Conservation (phyloP, 164 flowering plant genomes). For the Annona squamosa region DNA sequence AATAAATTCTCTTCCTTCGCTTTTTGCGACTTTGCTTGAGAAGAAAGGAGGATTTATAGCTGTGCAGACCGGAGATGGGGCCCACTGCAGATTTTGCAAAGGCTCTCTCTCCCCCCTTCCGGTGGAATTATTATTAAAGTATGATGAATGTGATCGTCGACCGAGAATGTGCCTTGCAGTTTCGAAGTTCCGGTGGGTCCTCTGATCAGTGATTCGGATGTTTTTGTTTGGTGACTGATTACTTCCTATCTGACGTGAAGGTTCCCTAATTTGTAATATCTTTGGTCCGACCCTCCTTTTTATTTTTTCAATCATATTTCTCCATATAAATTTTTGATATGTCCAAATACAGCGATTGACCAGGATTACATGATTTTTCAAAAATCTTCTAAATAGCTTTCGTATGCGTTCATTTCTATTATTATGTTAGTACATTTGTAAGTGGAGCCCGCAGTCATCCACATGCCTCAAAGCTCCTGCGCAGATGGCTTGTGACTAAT, state of each 20-base stretch:
- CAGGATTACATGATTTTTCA: too few relatives aligned
- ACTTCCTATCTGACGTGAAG: background rate
- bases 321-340: too few relatives aligned
- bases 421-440: too few relatives aligned
- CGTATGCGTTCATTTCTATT: too few relatives aligned
- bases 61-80: background rate
- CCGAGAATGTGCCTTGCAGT: background rate
- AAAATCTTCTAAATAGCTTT: too few relatives aligned
- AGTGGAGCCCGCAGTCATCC: too few relatives aligned
- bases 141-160: background rate
- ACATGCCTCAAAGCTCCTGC: too few relatives aligned
- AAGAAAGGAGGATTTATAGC: conserved; percentile 3
- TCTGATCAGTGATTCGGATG: background rate
- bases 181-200: background rate
- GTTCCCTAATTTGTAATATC: background rate
- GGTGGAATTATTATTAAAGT: background rate
- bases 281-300: background rate
- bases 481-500: too few relatives aligned
- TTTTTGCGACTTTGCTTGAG: background rate
- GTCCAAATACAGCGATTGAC: too few relatives aligned
- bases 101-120: background rate
- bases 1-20: background rate
- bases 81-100: background rate
- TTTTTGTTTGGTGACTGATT: background rate
- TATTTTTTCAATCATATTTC: too few relatives aligned